Base-by-base conservation (phyloP, 1,284 basidiomycete species). In the Fomitiporia mediterranea region DNA sequence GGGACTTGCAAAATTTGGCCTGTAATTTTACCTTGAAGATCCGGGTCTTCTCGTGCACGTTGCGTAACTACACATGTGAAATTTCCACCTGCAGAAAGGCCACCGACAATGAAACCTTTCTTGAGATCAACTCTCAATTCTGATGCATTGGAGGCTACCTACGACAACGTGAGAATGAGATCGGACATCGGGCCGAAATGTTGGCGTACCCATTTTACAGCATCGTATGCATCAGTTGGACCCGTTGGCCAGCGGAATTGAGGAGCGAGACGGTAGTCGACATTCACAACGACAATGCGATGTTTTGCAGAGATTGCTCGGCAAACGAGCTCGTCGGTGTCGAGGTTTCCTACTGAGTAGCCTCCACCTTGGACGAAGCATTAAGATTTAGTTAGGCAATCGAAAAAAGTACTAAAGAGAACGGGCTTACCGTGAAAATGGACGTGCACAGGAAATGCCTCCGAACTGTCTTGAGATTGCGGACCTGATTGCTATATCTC, bases 231-330 rank as follows among this genome's bases (percentile, higher is more conserved):
- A 52, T 77, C 75, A 13, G 73, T 65, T 2, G 71, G 62, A 0
- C 68, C 66, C 0, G 66, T 68, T 0, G 75, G 75, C 63, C 69
- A 76, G 0, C 70, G 69, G 53, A 70, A 57, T 48, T 73, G 71
- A 0, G 75, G 75, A 1, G 73, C 71, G 9, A 72, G 67, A n/a
- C 74, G 51, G 28, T 58, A 58, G 11, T 49, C 47, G 23, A 58
- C 52, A 32, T 54, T 58, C 13, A 58, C 64, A 19, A 70, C 66
- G 1, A 68, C 60, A n/a, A 61, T 38, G 30, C 58, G 57, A 8
- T 60, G 50, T 15, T 60, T 58, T 13, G 57, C 56, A 38, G 58
- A 60, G 4, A 58, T 9, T 7, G 25, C 51, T 13, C 65, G 61
- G n/a, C 65, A 56, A 21, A 52, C 43, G 23, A 50, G 32, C 28